These are phyloP conservation scores for Quercus gilva DNA, from an alignment of 306 rosid genomes.

Conservation along the genomic window DNA sequence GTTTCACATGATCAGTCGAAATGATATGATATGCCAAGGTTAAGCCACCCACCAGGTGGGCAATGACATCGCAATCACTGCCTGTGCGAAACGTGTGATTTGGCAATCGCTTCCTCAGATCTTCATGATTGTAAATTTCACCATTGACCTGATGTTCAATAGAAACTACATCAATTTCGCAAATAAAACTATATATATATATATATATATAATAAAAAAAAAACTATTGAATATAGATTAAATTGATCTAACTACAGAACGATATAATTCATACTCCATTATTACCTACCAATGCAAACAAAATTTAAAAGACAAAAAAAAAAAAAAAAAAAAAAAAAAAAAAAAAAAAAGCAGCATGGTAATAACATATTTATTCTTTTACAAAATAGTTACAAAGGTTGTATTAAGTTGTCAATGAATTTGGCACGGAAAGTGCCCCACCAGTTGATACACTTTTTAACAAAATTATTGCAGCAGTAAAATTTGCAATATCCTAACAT, in stretches of 20 bases:
- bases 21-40: not conserved
- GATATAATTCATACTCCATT: not conserved
- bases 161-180: constrained; percentile 16
- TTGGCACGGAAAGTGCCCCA: no score
- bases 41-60: constrained; percentile 61
- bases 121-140: constrained; percentile 93
- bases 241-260: not conserved
- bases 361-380: no score
- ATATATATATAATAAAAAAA: not conserved
- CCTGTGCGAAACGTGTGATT: constrained; percentile 82
- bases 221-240: not conserved
- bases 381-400: no score
- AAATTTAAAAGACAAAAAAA: no score
- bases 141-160: constrained; percentile 66
- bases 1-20: not conserved
- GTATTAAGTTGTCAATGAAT: no score
- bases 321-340: no score
- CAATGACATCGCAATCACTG: constrained; percentile 96
- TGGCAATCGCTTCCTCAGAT: constrained; percentile 63
- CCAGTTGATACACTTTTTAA: no score
- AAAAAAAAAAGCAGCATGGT: no score
- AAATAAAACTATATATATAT: not conserved
- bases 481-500: no score
- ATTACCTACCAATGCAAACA: no score
- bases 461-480: no score